Conservation (phyloP, 306 rosid genomes). For the Prunus mume region DNA sequence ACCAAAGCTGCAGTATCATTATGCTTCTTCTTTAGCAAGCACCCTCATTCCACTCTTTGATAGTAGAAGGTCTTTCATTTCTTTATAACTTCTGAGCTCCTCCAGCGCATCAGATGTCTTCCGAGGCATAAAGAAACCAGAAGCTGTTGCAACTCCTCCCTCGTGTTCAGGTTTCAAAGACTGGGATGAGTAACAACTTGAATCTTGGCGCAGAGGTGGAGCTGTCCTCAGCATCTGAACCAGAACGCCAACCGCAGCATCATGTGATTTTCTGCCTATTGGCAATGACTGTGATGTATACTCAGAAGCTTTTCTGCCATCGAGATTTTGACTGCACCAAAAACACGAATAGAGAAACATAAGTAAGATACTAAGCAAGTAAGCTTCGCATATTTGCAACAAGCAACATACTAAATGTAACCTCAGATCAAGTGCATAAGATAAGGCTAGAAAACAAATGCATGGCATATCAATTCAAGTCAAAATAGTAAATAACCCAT, state of each 20-base stretch:
- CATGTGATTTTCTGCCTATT: slow-evolving; percentile 66
- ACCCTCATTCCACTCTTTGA: slow-evolving; percentile 29
- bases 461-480: neutral
- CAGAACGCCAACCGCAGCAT: slow-evolving; percentile 82
- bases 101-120: slow-evolving; percentile 81
- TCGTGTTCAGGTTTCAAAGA: slow-evolving; percentile 51
- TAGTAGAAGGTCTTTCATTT: slow-evolving; percentile 68
- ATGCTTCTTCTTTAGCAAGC: slow-evolving; percentile 22
- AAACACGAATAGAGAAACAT: slow-evolving; percentile 17
- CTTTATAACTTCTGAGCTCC: slow-evolving; percentile 76
- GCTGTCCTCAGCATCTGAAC: slow-evolving; percentile 78
- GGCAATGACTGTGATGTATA: slow-evolving; percentile 50
- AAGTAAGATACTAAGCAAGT: slow-evolving; percentile 12
- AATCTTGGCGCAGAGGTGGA: slow-evolving; percentile 80
- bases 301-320: slow-evolving; percentile 39
- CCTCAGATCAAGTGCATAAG: slow-evolving; percentile 8
- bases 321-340: slow-evolving; percentile 41
- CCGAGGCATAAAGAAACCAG: slow-evolving; percentile 50
- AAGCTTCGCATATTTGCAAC: slow-evolving; percentile 8
- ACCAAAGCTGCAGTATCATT: neutral
- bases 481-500: neutral
- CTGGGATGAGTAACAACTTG: slow-evolving; percentile 50
- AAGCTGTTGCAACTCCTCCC: slow-evolving; percentile 54
- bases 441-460: neutral
- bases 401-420: neutral